Conservation (phyloP, 1,284 basidiomycete species). For the Xerocomus amazonicus region DNA sequence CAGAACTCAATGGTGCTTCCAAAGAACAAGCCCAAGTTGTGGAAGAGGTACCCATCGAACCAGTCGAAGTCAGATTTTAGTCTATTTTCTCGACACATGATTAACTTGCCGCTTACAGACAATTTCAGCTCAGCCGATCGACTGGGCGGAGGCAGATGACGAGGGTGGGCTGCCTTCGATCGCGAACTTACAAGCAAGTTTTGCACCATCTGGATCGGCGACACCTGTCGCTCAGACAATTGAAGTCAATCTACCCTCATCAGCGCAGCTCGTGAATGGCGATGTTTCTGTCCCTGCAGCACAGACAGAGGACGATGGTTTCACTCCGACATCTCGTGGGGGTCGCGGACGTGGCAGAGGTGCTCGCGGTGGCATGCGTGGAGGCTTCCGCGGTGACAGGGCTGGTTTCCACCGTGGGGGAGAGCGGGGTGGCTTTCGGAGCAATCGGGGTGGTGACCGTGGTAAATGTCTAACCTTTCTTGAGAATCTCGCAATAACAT, state of each 20-base stretch:
- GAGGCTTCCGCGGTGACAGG: conserved; percentile 36
- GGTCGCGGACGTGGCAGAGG: conserved; percentile 45
- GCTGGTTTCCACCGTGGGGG: conserved; percentile 37
- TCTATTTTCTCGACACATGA: not conserved
- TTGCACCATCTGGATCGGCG: conserved; percentile 46
- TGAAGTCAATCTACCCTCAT: conserved; percentile 35
- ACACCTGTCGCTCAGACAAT: conserved; percentile 47
- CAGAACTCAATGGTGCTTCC: conserved; percentile 19
- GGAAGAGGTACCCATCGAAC: conserved; percentile 27
- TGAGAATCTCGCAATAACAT: conserved; percentile 1
- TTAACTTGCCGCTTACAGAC: conserved; percentile 16
- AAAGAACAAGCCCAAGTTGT: conserved; percentile 32
- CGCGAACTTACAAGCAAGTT: conserved; percentile 51
- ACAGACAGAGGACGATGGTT: conserved; percentile 58
- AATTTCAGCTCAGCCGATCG: conserved; percentile 35
- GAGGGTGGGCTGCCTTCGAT: conserved; percentile 58
- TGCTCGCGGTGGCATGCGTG: conserved; percentile 36
- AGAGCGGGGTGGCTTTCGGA: conserved; percentile 36
- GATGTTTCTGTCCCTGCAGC: conserved; percentile 26
- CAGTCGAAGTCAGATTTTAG: conserved; percentile 20
- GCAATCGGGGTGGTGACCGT: conserved; percentile 42
- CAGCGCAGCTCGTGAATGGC: conserved; percentile 28
- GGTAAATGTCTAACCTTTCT: conserved; percentile 24
- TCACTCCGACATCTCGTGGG: conserved; percentile 44
- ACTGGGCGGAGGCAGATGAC: conserved; percentile 56